Evolutionary conservation across 2,329 filamentous ascomycete genomes (phyloP), one percentile per base, ranked within the genome.

Genomic region (Lachnellula occidentalis): DNA sequence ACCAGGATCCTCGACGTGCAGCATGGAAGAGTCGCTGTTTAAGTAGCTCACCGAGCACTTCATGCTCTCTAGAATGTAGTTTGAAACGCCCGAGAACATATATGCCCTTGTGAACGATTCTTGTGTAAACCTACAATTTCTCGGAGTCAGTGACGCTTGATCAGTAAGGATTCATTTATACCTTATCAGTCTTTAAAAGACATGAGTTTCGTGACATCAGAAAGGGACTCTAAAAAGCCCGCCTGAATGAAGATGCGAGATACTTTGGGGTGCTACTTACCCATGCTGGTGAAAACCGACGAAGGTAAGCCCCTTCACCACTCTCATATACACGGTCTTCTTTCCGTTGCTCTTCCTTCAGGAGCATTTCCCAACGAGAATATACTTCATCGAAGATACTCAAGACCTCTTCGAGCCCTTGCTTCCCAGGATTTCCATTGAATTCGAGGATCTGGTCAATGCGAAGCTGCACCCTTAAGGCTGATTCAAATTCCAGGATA

Each of bases 271-370:
- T 12, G 27, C 27, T 31, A 4, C 27, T 31, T 31, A 31, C 87
- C 80, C 95, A 95, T 0, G 87, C 92, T 0, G 92, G 90, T 1
- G 88, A 95, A 61, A 99, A 92, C 0, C 92, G 85, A 45, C 92
- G 84, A 1, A 99, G 75, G 67, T 99, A 99, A 0, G 86, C 87
- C 1, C 90, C 90, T 71, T 97, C 92, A 5, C 90, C 88, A 56
- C 80, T 87, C 57, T 90, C 86, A 63, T 94, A 95, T 0, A 90
- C 74, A 8, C 76, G 80, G 12, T 87, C 82, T 71, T 95, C 90
- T 69, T 91, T 95, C 14, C 76, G 75, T 59, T 87, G 82, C 66
- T 96, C 92, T 66, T 95, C 85, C 14, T 75, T 69, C 0, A 96
- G 72, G 14, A 96, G 73, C 0, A 70, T 69, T 63, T 82, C 82